Conservation (phyloP, 2,329 filamentous ascomycete species). For the Davidsoniella australis region DNA sequence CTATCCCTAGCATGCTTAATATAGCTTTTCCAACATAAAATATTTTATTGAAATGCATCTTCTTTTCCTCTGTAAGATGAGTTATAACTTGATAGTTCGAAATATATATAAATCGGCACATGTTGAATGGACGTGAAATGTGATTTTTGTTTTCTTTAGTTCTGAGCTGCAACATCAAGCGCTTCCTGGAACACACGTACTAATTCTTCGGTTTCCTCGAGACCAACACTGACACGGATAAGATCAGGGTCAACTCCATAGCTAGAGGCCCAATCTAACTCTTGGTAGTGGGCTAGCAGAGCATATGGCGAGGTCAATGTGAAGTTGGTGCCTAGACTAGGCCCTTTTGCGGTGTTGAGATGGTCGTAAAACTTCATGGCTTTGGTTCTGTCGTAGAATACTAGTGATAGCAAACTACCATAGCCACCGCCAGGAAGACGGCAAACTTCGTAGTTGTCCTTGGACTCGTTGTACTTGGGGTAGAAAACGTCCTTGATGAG, state of each 20-base stretch:
- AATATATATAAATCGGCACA: neutral
- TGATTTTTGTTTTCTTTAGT: neutral
- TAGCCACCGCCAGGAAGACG: conserved; percentile 63
- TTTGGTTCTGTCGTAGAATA: conserved; percentile 52
- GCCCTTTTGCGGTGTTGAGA: conserved; percentile 78
- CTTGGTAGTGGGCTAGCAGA: conserved; percentile 75
- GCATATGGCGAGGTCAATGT: conserved; percentile 85
- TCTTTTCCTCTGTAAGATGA: too few relatives aligned
- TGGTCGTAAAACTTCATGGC: conserved; percentile 73
- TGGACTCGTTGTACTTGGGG: conserved; percentile 59
- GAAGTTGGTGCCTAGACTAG: conserved; percentile 92
- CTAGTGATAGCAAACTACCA: conserved; percentile 73
- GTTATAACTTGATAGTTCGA: neutral
- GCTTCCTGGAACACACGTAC: conserved; percentile 47
- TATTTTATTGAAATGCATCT: too few relatives aligned
- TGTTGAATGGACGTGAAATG: neutral
- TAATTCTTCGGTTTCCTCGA: conserved; percentile 61
- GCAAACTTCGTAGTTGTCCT: conserved; percentile 60
- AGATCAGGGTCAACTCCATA: conserved; percentile 70
- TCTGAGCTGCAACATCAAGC: conserved; percentile 32
- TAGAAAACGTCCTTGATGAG: conserved; percentile 70
- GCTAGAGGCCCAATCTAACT: conserved; percentile 75
- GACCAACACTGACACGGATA: conserved; percentile 72
- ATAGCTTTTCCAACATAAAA: neutral
- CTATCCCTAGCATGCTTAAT: too few relatives aligned